Base-by-base conservation (phyloP, 2,329 filamentous ascomycete genomes). In the Sporothrix curviconia region DNA sequence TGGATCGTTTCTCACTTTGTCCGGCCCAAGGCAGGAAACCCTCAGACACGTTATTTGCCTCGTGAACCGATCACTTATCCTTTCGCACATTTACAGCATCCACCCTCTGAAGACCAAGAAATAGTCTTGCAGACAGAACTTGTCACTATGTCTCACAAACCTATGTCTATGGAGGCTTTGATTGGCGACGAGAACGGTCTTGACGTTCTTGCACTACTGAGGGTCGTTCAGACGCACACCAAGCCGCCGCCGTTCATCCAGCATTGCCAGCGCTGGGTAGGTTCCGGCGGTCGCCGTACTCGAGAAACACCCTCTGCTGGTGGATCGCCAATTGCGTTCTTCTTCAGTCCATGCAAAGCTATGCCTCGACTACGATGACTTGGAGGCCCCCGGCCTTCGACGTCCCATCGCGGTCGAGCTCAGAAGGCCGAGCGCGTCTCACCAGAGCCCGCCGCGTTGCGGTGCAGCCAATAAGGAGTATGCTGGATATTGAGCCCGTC, bases 121-220 rank as follows among this genome's bases (percentile, higher is more conserved):
- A n/a, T n/a, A n/a, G n/a, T n/a, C n/a, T n/a, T n/a, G n/a, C n/a
- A 44, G 22, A 15, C n/a, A 49, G 25, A 46, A 12, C 25, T 37
- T 36, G 37, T 22, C 66, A 64, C 28, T 58, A 72, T 72, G 71
- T 63, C 69, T 49, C 66, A 62, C 51, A 71, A 72, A 52, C 74
- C 76, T 19, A 90, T 90, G 85, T 90, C 87, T 66, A 82, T 92
- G 66, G 88, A 90, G 72, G 82, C 86, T 50, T 82, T 85, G 63
- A 77, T 91, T 62, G 88, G 91, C 68, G 85, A 90, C 75, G 89
- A 92, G 76, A 61, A 87, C 90, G 72, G 84, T 91, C 39, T 76
- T n/a, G n/a, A n/a, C n/a, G n/a, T n/a, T n/a, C n/a, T 90, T 63
- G 84, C 83, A 49, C 74, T 90, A 60, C 76, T 90, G 84, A 87